Evolutionary conservation across 306 rosid species (phyloP), one percentile per base, ranked within the genome.

Genomic region (Erythrophleum fordii): DNA sequence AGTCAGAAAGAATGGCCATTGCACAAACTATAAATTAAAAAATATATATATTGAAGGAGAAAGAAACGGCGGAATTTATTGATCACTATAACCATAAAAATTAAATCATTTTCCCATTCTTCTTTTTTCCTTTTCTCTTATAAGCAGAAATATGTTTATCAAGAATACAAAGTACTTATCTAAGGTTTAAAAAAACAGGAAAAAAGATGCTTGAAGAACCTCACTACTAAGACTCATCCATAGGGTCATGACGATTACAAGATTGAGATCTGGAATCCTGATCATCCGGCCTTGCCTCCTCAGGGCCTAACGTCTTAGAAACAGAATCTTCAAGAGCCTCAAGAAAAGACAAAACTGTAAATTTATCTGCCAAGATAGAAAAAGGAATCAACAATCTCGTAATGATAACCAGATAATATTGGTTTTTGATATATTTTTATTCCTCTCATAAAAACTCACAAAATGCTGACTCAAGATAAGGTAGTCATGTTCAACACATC

Each of bases 321-420:
- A 95, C 97, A 22, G 97, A 86, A 88, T 95, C 99, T 82, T 95
- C 97, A 3, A 95, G 97, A 42, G 97, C 99, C 88, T 95, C 97
- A 8, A 95, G 95, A 80, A 95, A 95, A 6, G 97, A 95, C 87
- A 93, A 76, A 59, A 93, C 99, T 1, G 99, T 93, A 78, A 91
- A 91, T 81, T 93, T 95, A 76, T 92, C 97, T 93, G 97, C 85
- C 83, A 82, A 56, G 81, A 56, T 64, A 73, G 13, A 48, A 14
- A 53, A 31, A 56, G 23, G n/a, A 26, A 35, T 77, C 45, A 65
- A 67, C 37, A 11, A 55, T 20, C 25, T 67, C 28, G 26, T 28
- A 59, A 75, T 22, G 39, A 46, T 31, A n/a, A 80, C 35, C 69
- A 22, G 56, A 79, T 53, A 34, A 80, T 55, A 65, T 25, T 23